Evolutionary conservation across 73 alveolate species (phyloP).

Genomic region (Paramecium octaurelia): DNA sequence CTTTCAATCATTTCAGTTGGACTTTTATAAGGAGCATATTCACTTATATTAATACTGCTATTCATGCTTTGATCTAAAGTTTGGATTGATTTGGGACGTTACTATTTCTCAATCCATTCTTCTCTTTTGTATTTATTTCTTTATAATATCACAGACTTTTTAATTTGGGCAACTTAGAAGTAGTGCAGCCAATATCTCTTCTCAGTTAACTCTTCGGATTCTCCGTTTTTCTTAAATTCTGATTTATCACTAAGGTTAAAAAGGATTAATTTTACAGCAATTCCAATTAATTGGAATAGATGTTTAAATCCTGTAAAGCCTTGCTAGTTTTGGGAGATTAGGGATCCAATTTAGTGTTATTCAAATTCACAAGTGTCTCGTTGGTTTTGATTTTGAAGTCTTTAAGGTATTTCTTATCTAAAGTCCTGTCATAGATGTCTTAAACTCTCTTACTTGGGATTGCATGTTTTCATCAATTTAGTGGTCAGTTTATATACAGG

Average conservation of each 20-base stretch:
- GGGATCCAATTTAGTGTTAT: neutral
- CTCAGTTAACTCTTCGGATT: neutral
- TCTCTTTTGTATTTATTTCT: conserved; percentile 6
- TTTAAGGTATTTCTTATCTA: neutral
- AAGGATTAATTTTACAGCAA: neutral
- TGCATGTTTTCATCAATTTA: neutral
- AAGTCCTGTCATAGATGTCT: neutral
- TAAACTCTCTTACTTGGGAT: neutral
- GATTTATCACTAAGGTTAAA: neutral
- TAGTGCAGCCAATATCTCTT: neutral
- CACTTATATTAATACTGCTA: conserved; percentile 18
- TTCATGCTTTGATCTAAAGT: neutral
- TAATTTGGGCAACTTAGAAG: neutral
- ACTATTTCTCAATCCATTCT: neutral
- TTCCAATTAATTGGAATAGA: neutral
- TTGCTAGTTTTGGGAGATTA: conserved; percentile 6
- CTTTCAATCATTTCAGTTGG: conserved; percentile 45
- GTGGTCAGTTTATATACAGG: neutral
- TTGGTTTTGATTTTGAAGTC: neutral
- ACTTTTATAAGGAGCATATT: conserved; percentile 44
- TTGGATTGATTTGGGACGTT: neutral
- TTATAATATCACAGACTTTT: neutral
- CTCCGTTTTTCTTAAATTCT: neutral
- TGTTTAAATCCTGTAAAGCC: neutral
- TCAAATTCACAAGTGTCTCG: neutral